phyloP scores from a whole-genome alignment of 2,329 filamentous ascomycete species.

The Cordyceps javanica region DNA sequence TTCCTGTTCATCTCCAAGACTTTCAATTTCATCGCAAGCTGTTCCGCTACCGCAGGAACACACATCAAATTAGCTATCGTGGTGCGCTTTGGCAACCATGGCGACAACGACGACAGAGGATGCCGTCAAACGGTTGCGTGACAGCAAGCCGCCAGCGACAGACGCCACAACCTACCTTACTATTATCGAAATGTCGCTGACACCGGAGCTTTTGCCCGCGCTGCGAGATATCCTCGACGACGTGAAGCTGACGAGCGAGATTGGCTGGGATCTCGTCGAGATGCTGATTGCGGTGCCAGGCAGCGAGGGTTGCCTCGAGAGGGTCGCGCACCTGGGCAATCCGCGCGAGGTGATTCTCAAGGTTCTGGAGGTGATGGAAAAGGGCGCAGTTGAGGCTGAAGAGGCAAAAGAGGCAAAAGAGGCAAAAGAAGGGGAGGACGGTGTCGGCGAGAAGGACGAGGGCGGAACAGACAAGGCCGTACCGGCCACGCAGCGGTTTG shows the following conservation, averaged over 20 bases:
- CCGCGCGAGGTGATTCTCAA: slow-evolving; percentile 78
- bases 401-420: not conserved
- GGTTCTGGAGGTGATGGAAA: slow-evolving; percentile 65
- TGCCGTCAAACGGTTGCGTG: slow-evolving; percentile 39
- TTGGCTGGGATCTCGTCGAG: slow-evolving; percentile 79
- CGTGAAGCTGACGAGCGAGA: slow-evolving; percentile 62
- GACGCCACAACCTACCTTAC: slow-evolving; percentile 74
- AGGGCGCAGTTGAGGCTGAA: slow-evolving; percentile 33
- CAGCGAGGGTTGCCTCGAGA: slow-evolving; percentile 65
- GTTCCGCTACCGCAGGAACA: not conserved
- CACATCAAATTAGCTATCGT: not conserved
- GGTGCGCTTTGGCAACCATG: slow-evolving; percentile 18
- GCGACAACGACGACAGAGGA: slow-evolving; percentile 31
- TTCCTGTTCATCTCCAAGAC: not conserved
- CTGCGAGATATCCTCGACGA: slow-evolving; percentile 66
- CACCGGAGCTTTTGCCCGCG: slow-evolving; percentile 57
- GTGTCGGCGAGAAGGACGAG: not conserved
- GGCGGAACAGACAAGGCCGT: slow-evolving; percentile 28
- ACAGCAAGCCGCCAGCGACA: slow-evolving; percentile 45
- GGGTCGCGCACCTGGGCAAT: slow-evolving; percentile 70
- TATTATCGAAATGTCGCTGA: slow-evolving; percentile 68
- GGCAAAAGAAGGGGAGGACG: not conserved
- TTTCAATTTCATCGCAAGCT: not conserved
- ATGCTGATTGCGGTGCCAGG: slow-evolving; percentile 62
- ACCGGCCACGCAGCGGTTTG: slow-evolving; percentile 47